phyloP scores from a whole-genome alignment of 2,329 filamentous ascomycete genomes.

The Pleurostoma richardsiae region DNA sequence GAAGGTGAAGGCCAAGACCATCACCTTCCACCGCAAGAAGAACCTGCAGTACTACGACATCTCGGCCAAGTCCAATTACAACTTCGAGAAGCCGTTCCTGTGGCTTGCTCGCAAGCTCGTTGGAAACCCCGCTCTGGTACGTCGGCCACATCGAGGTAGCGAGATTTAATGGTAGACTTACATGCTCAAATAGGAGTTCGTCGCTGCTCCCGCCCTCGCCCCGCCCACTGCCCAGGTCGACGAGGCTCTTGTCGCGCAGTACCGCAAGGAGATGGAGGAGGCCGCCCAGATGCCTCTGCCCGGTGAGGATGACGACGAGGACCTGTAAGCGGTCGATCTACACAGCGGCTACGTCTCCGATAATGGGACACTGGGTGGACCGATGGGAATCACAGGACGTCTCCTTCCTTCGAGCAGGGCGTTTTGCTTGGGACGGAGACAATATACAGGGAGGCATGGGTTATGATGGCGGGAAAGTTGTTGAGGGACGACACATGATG shows the following conservation, averaged over 20 bases:
- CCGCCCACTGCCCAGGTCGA: constrained; percentile 91
- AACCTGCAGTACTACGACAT: constrained; percentile 99
- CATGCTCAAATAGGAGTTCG: constrained; percentile 68
- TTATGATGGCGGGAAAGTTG: background rate
- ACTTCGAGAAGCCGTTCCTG: constrained; percentile 99
- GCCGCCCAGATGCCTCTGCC: constrained; percentile 83
- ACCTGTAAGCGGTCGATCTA: constrained; percentile 41
- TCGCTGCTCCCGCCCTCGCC: constrained; percentile 89
- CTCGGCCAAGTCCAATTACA: constrained; percentile 99
- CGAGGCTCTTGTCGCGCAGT: constrained; percentile 72
- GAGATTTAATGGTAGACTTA: too few relatives aligned
- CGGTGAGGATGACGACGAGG: constrained; percentile 82
- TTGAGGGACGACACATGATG: background rate
- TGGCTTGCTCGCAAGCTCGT: constrained; percentile 99
- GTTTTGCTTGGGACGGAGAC: background rate
- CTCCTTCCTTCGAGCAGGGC: background rate
- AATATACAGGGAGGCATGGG: background rate
- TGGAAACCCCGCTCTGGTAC: constrained; percentile 80
- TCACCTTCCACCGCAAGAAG: constrained; percentile 99
- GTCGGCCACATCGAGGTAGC: constrained; percentile 24
- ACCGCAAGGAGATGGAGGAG: constrained; percentile 81
- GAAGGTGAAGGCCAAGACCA: constrained; percentile 99
- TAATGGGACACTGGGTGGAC: background rate
- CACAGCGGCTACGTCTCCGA: background rate
- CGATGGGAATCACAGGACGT: background rate